Base-by-base conservation (phyloP, 352 stramenopile genomes). In the Thalassiosira ordinaria region DNA sequence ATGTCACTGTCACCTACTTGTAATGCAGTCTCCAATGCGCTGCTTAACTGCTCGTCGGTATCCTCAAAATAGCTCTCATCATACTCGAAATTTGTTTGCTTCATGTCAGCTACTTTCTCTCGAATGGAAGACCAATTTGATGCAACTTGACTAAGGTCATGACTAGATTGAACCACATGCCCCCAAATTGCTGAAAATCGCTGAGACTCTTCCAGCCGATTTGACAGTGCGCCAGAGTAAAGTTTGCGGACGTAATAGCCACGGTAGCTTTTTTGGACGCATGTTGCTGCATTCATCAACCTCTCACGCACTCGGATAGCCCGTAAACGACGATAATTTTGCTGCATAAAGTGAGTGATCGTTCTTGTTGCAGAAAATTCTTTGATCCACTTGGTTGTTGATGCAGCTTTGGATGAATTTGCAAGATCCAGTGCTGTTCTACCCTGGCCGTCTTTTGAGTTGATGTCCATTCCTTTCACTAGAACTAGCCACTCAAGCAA, bases 151-250 rank as follows among this genome's bases (percentile, higher is more conserved):
- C 13, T 4, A 6, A 29, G 2, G 13, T 33, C 0, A 13, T 47
- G 31, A 2, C 62, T 1, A 18, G 29, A 59, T 6, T 24, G 5
- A 61, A 76, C 57, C 37, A 26, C 29, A 24, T 6, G 4, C 6
- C n/a, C 44, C 73, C 73, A 82, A 20, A 73, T 61, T 9, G 35
- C 24, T 55, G 20, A 8, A 33, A 82, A 82, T 5, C 44, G 55
- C 8, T 71, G 53, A n/a, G 65, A 74, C 24, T 82, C 63, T 65
- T 82, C 64, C 2, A 76, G 24, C 24, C 65, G 18, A 35, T 44
- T 33, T 4, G 52, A 14, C 1, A 82, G n/a, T 0, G 35, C 3
- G 53, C 51, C 35, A 29, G 0, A 9, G 35, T 72, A 52, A n/a
- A 76, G 16, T 46, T 57, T 82, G 0, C 64, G 53, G 6, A 20